A percentile compares a stretch with the other conserved stretches of the same genome.
phyloP scores from a whole-genome alignment of 2,329 filamentous ascomycete genomes.

The Talaromyces sp. region DNA sequence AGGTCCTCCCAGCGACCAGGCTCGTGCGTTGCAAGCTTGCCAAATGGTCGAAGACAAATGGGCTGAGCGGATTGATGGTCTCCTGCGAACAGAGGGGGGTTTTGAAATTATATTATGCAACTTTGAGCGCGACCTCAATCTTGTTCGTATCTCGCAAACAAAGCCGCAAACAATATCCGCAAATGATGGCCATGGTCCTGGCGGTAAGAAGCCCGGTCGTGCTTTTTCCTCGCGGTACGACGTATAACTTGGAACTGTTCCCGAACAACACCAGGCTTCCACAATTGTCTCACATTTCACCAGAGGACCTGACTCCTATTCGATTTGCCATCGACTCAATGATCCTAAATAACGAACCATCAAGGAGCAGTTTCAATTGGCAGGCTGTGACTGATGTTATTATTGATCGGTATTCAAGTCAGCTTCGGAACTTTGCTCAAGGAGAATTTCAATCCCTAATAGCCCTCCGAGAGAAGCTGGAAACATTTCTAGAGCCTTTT shows the following conservation, averaged over 20 bases:
- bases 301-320: background rate
- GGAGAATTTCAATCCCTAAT: background rate
- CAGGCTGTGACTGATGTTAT: background rate
- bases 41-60: conserved; percentile 47
- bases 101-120: conserved; percentile 65
- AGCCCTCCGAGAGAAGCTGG: background rate
- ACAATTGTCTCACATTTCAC: conserved; percentile 18
- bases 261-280: conserved; percentile 25
- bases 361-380: background rate
- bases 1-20: conserved; percentile 39
- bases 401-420: background rate
- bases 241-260: conserved; percentile 34
- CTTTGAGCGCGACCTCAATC: conserved; percentile 41
- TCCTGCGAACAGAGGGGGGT: conserved; percentile 61
- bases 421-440: background rate
- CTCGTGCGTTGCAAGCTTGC: conserved; percentile 50
- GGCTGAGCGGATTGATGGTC: conserved; percentile 49
- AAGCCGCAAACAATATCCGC: background rate
- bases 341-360: background rate
- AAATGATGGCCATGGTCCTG: background rate
- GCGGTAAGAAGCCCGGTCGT: background rate
- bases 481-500: background rate
- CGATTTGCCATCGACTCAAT: background rate
- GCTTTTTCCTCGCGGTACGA: conserved; percentile 15
- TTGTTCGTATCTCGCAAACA: conserved; percentile 22